Evolutionary conservation across 1,139 yeast genomes (phyloP), one percentile per base, ranked within the genome.

Genomic region (Yamadazyma friedrichii): DNA sequence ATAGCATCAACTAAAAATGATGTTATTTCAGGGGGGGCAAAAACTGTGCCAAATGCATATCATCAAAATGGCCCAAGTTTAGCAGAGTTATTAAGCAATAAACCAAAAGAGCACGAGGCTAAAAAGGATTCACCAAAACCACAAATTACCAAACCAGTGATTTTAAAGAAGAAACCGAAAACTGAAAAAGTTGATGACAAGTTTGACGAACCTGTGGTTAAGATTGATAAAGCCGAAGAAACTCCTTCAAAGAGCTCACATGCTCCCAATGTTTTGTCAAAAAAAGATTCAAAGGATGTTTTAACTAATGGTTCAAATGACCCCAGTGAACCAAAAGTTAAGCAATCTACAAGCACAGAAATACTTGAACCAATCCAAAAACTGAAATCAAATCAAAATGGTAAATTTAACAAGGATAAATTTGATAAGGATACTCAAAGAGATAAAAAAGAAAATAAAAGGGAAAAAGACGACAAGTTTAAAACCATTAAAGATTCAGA

Each of bases 61-160:
- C 10, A 35, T n/a, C 36, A 35, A 22, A 36, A 36, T n/a, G 64
- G 59, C 16, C 50, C 55, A 44, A 70, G 75, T 44, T 59, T 69
- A 41, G 77, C 76, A 0, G 69, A 69, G 39, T 47, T 70, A 15
- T 60, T 71, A 39, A 65, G 74, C 35, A 56, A 48, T 31, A 53
- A 54, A 35, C 53, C 61, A 4, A 52, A 54, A n/a, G 46, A 47
- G n/a, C 42, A 28, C 25, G 40, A 29, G n/a, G 3, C 33, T 33
- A 26, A 45, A 32, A 42, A 50, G 33, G 55, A 44, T 33, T 49
- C 58, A 3, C 65, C 66, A 2, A 65, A 62, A 42, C 61, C 58
- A 8, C 26, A 17, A 10, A 53, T 51, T 6, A 43, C 54, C 6
- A 70, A 68, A 42, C 75, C 76, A 1, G 61, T 67, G 2, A 62